Evolutionary conservation across 306 rosid species (phyloP).

Genomic region (Cucumis sativus): Cucumber_9930_V3 NC_026659.2:5458501-5459000

Average conservation of each 20-base stretch:
- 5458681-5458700: not conserved
- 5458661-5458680: not conserved
- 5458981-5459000: constrained; percentile 57
- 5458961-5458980: constrained; percentile 16
- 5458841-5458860: constrained; percentile 48
- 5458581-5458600: too few species aligned
- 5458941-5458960: not conserved
- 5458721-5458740: too few species aligned
- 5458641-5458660: not conserved
- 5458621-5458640: too few species aligned
- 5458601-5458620: too few species aligned
- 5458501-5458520: too few species aligned
- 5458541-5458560: too few species aligned
- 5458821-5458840: constrained; percentile 53
- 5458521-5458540: too few species aligned
- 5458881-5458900: constrained; percentile 50
- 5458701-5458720: too few species aligned
- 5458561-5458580: too few species aligned
- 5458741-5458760: too few species aligned
- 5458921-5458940: not conserved
- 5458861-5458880: constrained; percentile 69
- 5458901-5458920: not conserved
- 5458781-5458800: constrained; percentile 10
- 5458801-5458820: constrained; percentile 46
- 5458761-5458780: too few species aligned